phyloP scores from a whole-genome alignment of 495 filamentous ascomycete genomes.

The Pseudotulostoma volvatum region DNA sequence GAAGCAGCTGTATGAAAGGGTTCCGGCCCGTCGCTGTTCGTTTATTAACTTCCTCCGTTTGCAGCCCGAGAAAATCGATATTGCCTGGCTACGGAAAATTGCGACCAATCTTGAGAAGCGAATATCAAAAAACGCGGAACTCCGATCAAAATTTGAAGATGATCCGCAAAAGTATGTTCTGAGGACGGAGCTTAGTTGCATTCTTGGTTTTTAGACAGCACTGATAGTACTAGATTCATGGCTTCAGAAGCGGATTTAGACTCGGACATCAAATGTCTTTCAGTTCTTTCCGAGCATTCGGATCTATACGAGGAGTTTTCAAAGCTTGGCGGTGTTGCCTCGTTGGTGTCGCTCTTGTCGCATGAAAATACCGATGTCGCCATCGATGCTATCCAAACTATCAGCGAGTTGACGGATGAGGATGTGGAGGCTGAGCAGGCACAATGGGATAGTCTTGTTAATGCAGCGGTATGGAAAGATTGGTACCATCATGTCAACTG shows the following conservation, averaged over 20 bases:
- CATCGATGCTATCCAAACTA: constrained; percentile 78
- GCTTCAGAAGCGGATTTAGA: constrained; percentile 82
- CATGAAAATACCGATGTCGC: constrained; percentile 98
- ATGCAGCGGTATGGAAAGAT: constrained; percentile 43
- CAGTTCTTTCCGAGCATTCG: constrained; percentile 74
- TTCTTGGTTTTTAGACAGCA: too few relatives aligned
- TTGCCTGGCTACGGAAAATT: constrained; percentile 64
- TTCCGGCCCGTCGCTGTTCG: too few relatives aligned
- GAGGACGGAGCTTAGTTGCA: background rate
- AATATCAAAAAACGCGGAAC: constrained; percentile 82
- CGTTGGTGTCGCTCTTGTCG: constrained; percentile 63
- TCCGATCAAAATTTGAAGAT: constrained; percentile 72
- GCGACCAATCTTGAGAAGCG: constrained; percentile 79
- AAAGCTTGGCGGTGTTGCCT: constrained; percentile 56
- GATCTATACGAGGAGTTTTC: constrained; percentile 74
- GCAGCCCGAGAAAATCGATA: constrained; percentile 63
- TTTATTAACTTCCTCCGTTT: too few relatives aligned
- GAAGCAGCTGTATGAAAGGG: constrained; percentile 27
- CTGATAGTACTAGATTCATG: constrained; percentile 50
- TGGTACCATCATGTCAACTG: background rate
- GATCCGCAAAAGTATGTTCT: constrained; percentile 65
- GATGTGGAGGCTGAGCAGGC: constrained; percentile 71
- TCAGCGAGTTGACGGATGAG: constrained; percentile 86
- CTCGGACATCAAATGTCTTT: constrained; percentile 72
- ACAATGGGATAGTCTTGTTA: constrained; percentile 70